Evolutionary conservation across 2,329 filamentous ascomycete species (phyloP).

Genomic region (Colletotrichum tofieldiae): DNA sequence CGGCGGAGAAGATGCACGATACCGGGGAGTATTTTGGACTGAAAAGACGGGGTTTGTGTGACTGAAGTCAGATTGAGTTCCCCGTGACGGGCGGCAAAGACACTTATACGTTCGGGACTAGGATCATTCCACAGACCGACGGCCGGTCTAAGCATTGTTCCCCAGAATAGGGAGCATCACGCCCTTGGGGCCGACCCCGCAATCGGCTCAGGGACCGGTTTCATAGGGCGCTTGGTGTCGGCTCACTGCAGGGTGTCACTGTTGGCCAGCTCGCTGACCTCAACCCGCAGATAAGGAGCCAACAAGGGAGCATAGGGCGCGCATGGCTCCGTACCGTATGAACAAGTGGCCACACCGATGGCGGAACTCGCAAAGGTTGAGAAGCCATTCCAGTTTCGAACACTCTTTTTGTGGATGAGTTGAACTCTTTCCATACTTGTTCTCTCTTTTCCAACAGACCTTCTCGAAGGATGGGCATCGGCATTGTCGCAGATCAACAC

Average conservation of each 20-base stretch:
- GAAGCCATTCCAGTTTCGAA: too few relatives aligned
- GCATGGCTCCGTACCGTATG: background rate
- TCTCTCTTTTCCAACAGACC: background rate
- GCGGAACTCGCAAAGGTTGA: background rate
- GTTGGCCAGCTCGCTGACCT: background rate
- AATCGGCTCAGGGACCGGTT: conserved; percentile 35
- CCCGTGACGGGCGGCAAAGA: conserved; percentile 34
- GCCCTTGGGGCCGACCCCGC: conserved; percentile 38
- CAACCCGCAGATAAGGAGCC: conserved; percentile 19
- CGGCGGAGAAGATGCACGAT: conserved; percentile 7
- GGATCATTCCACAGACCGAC: conserved; percentile 35
- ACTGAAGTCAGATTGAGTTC: conserved; percentile 27
- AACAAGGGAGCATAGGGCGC: conserved; percentile 9
- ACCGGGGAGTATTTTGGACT: background rate
- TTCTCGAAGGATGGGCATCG: background rate
- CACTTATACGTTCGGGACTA: conserved; percentile 32
- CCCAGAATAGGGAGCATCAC: conserved; percentile 37
- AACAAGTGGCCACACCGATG: background rate
- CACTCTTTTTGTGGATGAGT: background rate
- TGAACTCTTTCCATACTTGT: background rate
- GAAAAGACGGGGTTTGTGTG: conserved; percentile 18
- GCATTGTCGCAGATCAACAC: background rate
- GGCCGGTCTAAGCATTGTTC: conserved; percentile 26
- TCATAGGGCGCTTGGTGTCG: conserved; percentile 39
- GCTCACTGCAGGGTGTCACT: conserved; percentile 28